Conservation (phyloP, 768 basidiomycete species). For the Boletus edulis region DNA sequence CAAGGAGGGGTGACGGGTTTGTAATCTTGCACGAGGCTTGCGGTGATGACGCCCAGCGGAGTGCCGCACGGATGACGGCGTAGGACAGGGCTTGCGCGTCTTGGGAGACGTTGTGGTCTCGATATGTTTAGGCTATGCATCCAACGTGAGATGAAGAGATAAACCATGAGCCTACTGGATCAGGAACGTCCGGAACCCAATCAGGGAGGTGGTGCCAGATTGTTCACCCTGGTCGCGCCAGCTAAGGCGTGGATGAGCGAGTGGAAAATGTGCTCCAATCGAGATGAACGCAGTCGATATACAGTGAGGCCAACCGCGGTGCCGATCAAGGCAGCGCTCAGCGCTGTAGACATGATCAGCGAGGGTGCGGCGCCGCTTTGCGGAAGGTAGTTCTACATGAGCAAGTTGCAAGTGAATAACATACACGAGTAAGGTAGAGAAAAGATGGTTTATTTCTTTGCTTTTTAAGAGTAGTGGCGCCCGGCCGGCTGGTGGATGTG, state of each 20-base stretch:
- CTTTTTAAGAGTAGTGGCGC: constrained; percentile 13
- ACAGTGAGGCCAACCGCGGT: constrained; percentile 85
- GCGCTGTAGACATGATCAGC: constrained; percentile 81
- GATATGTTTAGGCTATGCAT: constrained; percentile 26
- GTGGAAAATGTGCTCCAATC: background rate
- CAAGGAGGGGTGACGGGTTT: constrained; percentile 26
- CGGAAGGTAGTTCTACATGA: constrained; percentile 72
- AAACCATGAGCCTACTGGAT: constrained; percentile 28
- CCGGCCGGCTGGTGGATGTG: constrained; percentile 10
- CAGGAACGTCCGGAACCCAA: constrained; percentile 46
- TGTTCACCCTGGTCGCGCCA: constrained; percentile 64
- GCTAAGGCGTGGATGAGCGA: no score
- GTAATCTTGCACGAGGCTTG: constrained; percentile 28
- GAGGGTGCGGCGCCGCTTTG: no score
- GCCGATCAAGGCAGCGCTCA: constrained; percentile 83
- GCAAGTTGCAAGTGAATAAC: constrained; percentile 35
- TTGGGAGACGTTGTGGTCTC: constrained; percentile 38
- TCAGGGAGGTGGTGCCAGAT: constrained; percentile 52
- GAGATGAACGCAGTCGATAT: constrained; percentile 60
- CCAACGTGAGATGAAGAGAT: constrained; percentile 11
- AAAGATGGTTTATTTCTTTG: constrained; percentile 14
- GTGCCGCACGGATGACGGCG: constrained; percentile 24
- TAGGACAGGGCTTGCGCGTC: constrained; percentile 36
- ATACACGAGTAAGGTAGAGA: constrained; percentile 24
- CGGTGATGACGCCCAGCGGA: constrained; percentile 36